These are phyloP conservation scores for Huntiella moniliformis DNA, from an alignment of 2,329 filamentous ascomycete genomes.

Conservation along the genomic window DNA sequence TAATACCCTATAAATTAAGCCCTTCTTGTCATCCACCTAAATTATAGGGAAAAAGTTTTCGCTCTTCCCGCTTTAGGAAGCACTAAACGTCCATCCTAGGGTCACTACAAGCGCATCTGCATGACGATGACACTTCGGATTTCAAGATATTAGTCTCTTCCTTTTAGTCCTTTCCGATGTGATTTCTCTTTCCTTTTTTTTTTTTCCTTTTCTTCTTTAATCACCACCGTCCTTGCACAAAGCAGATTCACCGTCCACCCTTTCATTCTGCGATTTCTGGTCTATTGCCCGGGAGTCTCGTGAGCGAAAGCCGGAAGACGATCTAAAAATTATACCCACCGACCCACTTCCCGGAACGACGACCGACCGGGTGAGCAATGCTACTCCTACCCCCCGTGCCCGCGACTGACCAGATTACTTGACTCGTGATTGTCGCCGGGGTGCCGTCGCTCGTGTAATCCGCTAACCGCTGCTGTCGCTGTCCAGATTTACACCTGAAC, in stretches of 20 bases:
- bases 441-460: too few species aligned
- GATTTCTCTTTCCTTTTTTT: not conserved
- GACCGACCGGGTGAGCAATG: constrained; percentile 1
- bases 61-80: constrained; percentile 1
- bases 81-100: not conserved
- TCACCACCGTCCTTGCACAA: not conserved
- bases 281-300: constrained; percentile 1
- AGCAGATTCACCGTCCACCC: not conserved
- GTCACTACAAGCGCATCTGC: too few species aligned
- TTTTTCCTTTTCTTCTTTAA: constrained; percentile 1
- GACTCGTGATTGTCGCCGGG: too few species aligned
- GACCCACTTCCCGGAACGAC: not conserved
- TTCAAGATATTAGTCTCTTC: not conserved
- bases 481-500: not conserved
- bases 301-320: constrained; percentile 5
- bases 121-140: too few species aligned
- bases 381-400: not conserved
- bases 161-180: not conserved
- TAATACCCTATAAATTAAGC: too few species aligned
- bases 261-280: constrained; percentile 3
- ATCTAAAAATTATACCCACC: not conserved
- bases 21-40: not conserved
- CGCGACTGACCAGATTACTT: too few species aligned
- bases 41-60: constrained; percentile 5
- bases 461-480: too few species aligned